Evolutionary conservation across 352 stramenopile species (phyloP).

Genomic region (Phytophthora cactorum): DNA sequence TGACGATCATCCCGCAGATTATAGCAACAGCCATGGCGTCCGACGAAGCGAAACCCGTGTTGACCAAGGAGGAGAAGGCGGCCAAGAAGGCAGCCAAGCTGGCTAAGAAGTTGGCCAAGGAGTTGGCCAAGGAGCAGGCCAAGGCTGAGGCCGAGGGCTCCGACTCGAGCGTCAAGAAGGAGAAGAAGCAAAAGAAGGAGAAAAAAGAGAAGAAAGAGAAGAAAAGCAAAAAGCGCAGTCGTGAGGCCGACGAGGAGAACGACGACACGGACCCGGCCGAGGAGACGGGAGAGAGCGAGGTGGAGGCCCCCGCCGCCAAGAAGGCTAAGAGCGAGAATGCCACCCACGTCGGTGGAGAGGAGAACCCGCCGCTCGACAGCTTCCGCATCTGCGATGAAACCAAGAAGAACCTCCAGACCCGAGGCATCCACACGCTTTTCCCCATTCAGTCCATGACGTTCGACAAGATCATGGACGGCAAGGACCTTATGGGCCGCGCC

Average conservation of each 20-base stretch:
- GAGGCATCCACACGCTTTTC: constrained; percentile 90
- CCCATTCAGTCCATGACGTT: constrained; percentile 96
- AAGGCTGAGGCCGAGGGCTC: constrained; percentile 14
- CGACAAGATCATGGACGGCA: constrained; percentile 93
- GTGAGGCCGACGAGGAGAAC: constrained; percentile 41
- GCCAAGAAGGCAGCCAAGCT: constrained; percentile 66
- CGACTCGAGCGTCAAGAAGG: constrained; percentile 40
- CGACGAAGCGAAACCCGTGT: constrained; percentile 43
- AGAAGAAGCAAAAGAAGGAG: constrained; percentile 66
- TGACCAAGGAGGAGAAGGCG: constrained; percentile 70
- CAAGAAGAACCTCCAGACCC: constrained; percentile 64
- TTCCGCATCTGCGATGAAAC: constrained; percentile 77
- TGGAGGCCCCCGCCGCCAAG: constrained; percentile 44
- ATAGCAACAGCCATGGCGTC: constrained; percentile 38
- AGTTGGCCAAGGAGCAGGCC: constrained; percentile 36
- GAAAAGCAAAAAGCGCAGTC: constrained; percentile 76
- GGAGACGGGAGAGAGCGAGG: constrained; percentile 65
- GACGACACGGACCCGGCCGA: constrained; percentile 44
- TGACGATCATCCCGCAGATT: neutral
- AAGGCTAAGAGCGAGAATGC: constrained; percentile 44
- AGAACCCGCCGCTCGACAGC: constrained; percentile 74
- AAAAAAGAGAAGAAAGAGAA: constrained; percentile 79
- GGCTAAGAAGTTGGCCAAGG: constrained; percentile 37
- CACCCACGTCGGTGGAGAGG: constrained; percentile 50
- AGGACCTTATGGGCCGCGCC: constrained; percentile 97